These are phyloP conservation scores for Pyrus hybrid DNA, from an alignment of 331 rosid genomes.

Conservation along the genomic window DNA sequence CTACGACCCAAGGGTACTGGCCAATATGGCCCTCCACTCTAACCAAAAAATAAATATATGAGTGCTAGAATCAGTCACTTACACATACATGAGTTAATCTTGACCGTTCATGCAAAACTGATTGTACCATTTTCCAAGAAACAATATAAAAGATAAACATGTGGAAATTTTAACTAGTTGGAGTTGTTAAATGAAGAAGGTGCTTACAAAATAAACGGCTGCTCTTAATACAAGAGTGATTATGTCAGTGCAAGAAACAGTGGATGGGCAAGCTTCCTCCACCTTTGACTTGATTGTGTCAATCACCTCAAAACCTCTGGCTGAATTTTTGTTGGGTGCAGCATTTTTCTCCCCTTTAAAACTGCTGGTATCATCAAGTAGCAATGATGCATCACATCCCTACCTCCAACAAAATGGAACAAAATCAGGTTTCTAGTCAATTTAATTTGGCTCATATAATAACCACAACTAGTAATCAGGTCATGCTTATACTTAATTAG, in stretches of 20 bases:
- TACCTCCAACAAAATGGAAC: slow-evolving; percentile 5
- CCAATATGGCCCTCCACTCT: slow-evolving; percentile 37
- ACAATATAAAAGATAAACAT: no score
- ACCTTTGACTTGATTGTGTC: slow-evolving; percentile 61
- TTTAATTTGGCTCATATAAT: not conserved
- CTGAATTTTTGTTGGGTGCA: slow-evolving; percentile 49
- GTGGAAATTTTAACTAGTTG: not conserved
- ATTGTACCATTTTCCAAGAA: no score
- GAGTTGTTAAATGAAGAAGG: not conserved
- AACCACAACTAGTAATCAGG: not conserved
- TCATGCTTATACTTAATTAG: not conserved
- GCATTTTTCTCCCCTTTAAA: slow-evolving; percentile 75
- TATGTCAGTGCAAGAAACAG: slow-evolving; percentile 82
- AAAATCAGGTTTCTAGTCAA: not conserved
- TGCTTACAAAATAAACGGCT: slow-evolving; percentile 67
- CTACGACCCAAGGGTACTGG: slow-evolving; percentile 62
- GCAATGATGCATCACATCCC: slow-evolving; percentile 86
- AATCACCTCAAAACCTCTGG: slow-evolving; percentile 73
- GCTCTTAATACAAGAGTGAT: slow-evolving; percentile 74
- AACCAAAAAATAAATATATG: no score
- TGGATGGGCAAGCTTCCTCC: slow-evolving; percentile 72
- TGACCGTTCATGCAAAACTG: not conserved
- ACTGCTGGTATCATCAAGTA: slow-evolving; percentile 69
- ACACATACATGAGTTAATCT: not conserved
- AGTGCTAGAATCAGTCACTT: not conserved